phyloP scores from a whole-genome alignment of 805 yeast species.

The Ogataea kodamae region DNA sequence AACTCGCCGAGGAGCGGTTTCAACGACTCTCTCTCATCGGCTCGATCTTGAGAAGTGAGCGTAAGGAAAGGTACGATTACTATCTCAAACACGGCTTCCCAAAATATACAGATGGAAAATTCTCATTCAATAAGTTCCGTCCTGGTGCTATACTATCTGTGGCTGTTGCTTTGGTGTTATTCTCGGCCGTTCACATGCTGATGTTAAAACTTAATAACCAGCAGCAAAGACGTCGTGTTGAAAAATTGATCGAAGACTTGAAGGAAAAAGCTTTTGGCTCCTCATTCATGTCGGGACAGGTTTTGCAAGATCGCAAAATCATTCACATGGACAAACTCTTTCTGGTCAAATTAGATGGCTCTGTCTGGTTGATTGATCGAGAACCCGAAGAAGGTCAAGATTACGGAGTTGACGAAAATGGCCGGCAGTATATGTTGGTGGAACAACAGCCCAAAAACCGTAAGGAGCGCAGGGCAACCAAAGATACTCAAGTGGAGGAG shows the following conservation, averaged over 20 bases:
- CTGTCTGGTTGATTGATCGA: slow-evolving; percentile 50
- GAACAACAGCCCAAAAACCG: slow-evolving; percentile 15
- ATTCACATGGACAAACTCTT: slow-evolving; percentile 47
- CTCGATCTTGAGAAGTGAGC: slow-evolving; percentile 61
- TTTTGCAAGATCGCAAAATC: slow-evolving; percentile 45
- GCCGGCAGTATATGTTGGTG: slow-evolving; percentile 15
- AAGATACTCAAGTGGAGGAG: slow-evolving; percentile 24
- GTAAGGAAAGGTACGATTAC: slow-evolving; percentile 76
- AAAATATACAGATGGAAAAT: slow-evolving; percentile 62
- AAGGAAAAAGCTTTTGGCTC: slow-evolving; percentile 55
- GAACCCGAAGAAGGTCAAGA: slow-evolving; percentile 28
- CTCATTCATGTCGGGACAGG: slow-evolving; percentile 20
- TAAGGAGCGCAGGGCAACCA: slow-evolving; percentile 17
- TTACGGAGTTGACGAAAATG: slow-evolving; percentile 22
- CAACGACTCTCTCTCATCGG: slow-evolving; percentile 76
- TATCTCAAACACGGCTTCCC: slow-evolving; percentile 86
- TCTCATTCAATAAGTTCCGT: slow-evolving; percentile 61
- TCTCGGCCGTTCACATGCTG: slow-evolving; percentile 56
- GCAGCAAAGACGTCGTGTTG: slow-evolving; percentile 57
- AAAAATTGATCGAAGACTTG: slow-evolving; percentile 44
- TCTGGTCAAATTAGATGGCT: slow-evolving; percentile 53
- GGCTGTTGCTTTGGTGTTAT: slow-evolving; percentile 45
- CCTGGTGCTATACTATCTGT: slow-evolving; percentile 59
- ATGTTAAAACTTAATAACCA: slow-evolving; percentile 50
- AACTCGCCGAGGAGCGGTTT: slow-evolving; percentile 63